These are phyloP conservation scores for Chlamydomonas applanata DNA, from an alignment of 139 green algal species.

Conservation along the genomic window DNA sequence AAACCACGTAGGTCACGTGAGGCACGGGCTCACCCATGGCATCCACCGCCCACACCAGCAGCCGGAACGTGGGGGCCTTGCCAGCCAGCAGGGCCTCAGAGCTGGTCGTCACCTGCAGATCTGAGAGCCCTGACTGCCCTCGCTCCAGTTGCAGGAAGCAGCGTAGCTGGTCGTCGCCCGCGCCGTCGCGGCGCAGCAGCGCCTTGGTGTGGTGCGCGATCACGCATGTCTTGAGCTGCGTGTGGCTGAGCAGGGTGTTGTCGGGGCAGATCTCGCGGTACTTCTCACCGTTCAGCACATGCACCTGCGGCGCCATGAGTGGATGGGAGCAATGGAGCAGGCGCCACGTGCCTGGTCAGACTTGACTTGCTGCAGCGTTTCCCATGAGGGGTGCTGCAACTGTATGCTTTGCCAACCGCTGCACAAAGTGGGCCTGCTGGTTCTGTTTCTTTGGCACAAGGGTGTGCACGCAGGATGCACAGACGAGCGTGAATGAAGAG, in stretches of 20 bases:
- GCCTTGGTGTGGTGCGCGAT: constrained; percentile 54
- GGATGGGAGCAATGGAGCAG: background rate
- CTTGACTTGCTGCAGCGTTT: too few species aligned
- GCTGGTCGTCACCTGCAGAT: constrained; percentile 59
- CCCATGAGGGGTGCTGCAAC: too few species aligned
- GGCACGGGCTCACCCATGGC: constrained; percentile 33
- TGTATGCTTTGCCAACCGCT: background rate
- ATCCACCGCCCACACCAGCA: constrained; percentile 65
- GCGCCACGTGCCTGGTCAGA: background rate
- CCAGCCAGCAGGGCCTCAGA: constrained; percentile 57
- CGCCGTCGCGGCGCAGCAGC: constrained; percentile 50
- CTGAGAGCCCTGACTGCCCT: constrained; percentile 41
- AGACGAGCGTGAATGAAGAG: too few species aligned
- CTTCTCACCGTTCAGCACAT: constrained; percentile 66
- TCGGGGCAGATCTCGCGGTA: constrained; percentile 65
- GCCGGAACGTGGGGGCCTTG: constrained; percentile 62
- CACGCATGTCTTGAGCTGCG: constrained; percentile 47
- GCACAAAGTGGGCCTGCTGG: background rate
- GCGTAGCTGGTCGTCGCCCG: constrained; percentile 43
- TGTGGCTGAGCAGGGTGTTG: constrained; percentile 49
- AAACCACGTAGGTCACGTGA: constrained; percentile 58
- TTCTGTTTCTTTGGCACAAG: too few species aligned
- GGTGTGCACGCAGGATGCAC: too few species aligned
- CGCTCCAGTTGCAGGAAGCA: constrained; percentile 52
- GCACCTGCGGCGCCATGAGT: constrained; percentile 34